Base-by-base conservation (phyloP, 139 green algal genomes). In the Parachlorella kessleri region DNA sequence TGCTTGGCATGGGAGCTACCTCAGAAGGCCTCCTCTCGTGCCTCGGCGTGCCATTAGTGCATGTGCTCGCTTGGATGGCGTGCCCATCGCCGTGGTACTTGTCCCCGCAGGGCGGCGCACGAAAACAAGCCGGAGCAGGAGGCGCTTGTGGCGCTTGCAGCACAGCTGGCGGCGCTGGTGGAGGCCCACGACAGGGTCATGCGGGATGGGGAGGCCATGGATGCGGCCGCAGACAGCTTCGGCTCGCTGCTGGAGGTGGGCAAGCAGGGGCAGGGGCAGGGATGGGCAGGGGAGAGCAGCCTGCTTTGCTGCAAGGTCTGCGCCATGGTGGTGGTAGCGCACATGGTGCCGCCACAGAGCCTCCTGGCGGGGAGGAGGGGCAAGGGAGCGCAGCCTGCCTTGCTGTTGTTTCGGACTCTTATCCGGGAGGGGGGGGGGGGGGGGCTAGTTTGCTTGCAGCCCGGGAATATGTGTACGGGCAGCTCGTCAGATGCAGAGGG, bases 111-210 rank as follows among this genome's bases (percentile, higher is more conserved):
- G 76, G 67, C 53, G 2, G 37, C 65, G 53, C 41, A 85, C 4
- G 75, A 84, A 0, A 63, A 66, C 7, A 26, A 36, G 14, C 69
- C 67, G 78, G 80, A 85, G 55, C 70, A 84, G 70, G 85, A 89
- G 64, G 75, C 72, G 6, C 75, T 92, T 24, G 73, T 80, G 3
- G 67, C 66, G 21, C 53, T 91, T 63, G 80, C 35, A 4, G 75
- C 83, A 24, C 71, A 82, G 64, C 63, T 92, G 76, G 64, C 66
- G 48, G 77, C 73, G 32, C 75, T 94, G 48, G 76, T 88, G 42
- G 72, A 83, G 32, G 73, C 88, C 1, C 71, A 63, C 33, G 89
- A 93, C 42, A 32, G 70, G 2, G 80, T 85, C 53, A 14, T 72
- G 14, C 54, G 24, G 2, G 83, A 92, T 63, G 64, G 91, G 33